These are phyloP conservation scores for Tricladium varicosporioides DNA, from an alignment of 2,329 filamentous ascomycete genomes.

Conservation along the genomic window DNA sequence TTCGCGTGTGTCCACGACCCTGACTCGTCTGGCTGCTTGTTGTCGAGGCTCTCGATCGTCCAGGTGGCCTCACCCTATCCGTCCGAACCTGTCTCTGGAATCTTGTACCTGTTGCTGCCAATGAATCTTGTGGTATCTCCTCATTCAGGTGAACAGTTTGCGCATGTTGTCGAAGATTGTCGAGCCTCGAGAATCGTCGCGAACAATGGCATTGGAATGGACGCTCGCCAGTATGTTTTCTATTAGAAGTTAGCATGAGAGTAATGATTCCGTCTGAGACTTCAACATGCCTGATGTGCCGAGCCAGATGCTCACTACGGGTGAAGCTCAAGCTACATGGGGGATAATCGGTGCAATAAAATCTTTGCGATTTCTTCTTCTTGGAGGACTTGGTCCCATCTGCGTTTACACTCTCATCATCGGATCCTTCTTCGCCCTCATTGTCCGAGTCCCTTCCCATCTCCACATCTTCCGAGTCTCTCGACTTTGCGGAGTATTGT, in stretches of 20 bases:
- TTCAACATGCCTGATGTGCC: slow-evolving; percentile 76
- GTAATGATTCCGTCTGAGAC: slow-evolving; percentile 12
- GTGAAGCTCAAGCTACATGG: slow-evolving; percentile 95
- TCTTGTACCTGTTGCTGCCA: slow-evolving; percentile 86
- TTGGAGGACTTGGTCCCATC: slow-evolving; percentile 72
- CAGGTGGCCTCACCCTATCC: slow-evolving; percentile 74
- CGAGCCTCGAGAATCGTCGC: slow-evolving; percentile 85
- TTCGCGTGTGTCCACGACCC: slow-evolving; percentile 75
- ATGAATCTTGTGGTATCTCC: slow-evolving; percentile 89
- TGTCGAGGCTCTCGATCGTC: slow-evolving; percentile 74
- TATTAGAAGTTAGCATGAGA: slow-evolving; percentile 39
- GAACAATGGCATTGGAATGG: slow-evolving; percentile 97
- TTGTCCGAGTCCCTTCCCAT: slow-evolving; percentile 67
- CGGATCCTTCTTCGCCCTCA: slow-evolving; percentile 57
- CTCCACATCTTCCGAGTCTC: slow-evolving; percentile 66
- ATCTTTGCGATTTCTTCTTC: slow-evolving; percentile 95
- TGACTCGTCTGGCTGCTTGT: slow-evolving; percentile 70
- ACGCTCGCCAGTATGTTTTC: slow-evolving; percentile 95
- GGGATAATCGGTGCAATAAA: slow-evolving; percentile 94
- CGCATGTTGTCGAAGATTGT: slow-evolving; percentile 94
- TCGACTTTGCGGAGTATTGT: slow-evolving; percentile 59
- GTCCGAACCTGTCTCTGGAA: slow-evolving; percentile 92
- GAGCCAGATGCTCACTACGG: slow-evolving; percentile 87
- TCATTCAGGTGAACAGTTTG: slow-evolving; percentile 98
- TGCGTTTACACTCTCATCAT: slow-evolving; percentile 61